These are phyloP conservation scores for Hypoxylon sp. DNA, from an alignment of 2,329 filamentous ascomycete genomes.

Conservation along the genomic window DNA sequence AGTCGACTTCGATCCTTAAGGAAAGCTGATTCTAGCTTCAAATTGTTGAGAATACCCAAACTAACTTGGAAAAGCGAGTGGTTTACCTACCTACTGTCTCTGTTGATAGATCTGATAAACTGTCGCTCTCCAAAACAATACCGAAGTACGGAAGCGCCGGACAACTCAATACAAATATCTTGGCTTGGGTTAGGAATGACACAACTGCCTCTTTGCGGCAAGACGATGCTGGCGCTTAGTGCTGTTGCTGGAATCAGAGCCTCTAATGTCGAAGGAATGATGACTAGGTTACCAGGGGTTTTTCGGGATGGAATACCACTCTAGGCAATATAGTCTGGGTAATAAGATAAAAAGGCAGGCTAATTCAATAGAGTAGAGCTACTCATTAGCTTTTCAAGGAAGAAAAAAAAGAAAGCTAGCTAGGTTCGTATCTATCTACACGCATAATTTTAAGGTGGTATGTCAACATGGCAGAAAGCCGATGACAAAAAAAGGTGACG, in stretches of 20 bases:
- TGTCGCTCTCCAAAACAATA: too few species aligned
- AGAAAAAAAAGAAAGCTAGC: neutral
- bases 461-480: constrained; percentile 8
- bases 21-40: constrained; percentile 7
- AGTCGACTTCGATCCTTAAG: constrained; percentile 7
- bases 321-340: constrained; percentile 3
- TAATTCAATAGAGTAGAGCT: constrained; percentile 2
- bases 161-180: constrained; percentile 23
- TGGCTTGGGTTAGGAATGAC: constrained; percentile 6
- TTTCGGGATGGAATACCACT: constrained; percentile 2
- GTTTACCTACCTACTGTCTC: too few species aligned
- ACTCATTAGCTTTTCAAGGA: neutral
- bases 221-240: neutral
- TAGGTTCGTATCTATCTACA: constrained; percentile 21
- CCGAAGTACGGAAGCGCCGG: constrained; percentile 37
- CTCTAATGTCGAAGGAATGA: neutral
- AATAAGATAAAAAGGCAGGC: constrained; percentile 3
- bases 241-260: neutral
- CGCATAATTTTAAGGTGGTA: constrained; percentile 12
- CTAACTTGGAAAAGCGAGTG: too few species aligned
- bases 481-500: constrained; percentile 27
- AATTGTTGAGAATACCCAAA: too few species aligned
- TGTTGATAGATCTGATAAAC: too few species aligned
- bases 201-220: neutral
- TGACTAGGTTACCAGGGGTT: neutral